Base-by-base conservation (phyloP, 2,329 filamentous ascomycete species). In the Grosmannia serpens region DNA sequence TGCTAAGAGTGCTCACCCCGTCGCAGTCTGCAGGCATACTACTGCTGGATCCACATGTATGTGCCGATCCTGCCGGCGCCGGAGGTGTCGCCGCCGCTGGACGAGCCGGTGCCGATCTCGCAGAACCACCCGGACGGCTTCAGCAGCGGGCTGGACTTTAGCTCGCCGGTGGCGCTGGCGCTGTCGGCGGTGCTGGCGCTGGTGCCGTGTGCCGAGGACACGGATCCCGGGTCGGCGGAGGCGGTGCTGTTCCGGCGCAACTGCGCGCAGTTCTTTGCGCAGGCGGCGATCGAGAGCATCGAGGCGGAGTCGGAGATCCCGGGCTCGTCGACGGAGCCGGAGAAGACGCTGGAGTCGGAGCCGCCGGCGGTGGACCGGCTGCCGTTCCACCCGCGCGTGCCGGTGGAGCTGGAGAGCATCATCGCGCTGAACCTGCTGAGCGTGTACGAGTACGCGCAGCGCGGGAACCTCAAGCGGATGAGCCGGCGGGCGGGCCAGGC, bases 401-500 rank as follows among this genome's bases (percentile, higher is more conserved):
- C 76, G 3, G 59, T 74, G 1, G 74, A 78, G 60, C 66, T 77
- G 5, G 77, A 80, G 63, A 71, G 70, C 64, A 72, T 79, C 44
- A 68, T 80, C 33, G 75, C 77, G 3, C 67, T 79, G 38, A 68
- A 77, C 54, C 63, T 80, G 15, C 66, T 80, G 2, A 77, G 75
- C 62, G 71, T 77, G 6, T 80, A 80, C 63, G 77, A 80, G 65
- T 80, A 80, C 65, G 73, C 75, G 1, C 77, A 80, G 60, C 70
- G 77, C 7, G 77, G 77, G 1, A 80, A 80, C 62, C 66, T 80
- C 61, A 75, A 75, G 61, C 79, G 79, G 65, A 78, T 79, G 76
- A 70, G 73, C 57, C 73, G 70, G 58, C 70, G 77, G 56, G 73
- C 76, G 1, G 75, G 75, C 0, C 73, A 77, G 58, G 77, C 77